These are phyloP conservation scores for Asterella californica DNA, from an alignment of 225 moss, liverwort and hornwort genomes.

Conservation along the genomic window DNA sequence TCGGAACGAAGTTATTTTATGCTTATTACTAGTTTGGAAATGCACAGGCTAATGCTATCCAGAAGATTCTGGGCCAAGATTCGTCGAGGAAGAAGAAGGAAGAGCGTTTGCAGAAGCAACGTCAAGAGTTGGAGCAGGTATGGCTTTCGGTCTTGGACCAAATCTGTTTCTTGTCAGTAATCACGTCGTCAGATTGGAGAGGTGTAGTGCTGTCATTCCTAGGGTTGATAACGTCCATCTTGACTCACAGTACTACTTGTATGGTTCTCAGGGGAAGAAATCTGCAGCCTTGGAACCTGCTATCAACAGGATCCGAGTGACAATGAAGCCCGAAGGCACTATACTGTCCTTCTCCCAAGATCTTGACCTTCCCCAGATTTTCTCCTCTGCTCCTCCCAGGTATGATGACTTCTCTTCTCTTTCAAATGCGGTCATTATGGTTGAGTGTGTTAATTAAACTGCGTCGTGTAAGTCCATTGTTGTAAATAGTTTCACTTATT, in stretches of 20 bases:
- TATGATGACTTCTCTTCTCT: slow-evolving; percentile 7
- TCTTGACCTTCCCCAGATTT: slow-evolving; percentile 67
- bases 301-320: slow-evolving; percentile 74
- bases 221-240: not conserved
- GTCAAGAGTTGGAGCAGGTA: slow-evolving; percentile 82
- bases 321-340: slow-evolving; percentile 57
- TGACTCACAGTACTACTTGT: not conserved
- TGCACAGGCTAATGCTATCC: slow-evolving; percentile 82
- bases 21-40: not conserved
- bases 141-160: not conserved
- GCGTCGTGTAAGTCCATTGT: not conserved
- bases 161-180: too few species aligned
- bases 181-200: not conserved
- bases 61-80: slow-evolving; percentile 90
- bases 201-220: not conserved
- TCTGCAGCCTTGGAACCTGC: slow-evolving; percentile 81
- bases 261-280: slow-evolving; percentile 68
- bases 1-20: not conserved
- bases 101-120: slow-evolving; percentile 81
- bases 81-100: slow-evolving; percentile 95
- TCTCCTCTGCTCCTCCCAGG: slow-evolving; percentile 48
- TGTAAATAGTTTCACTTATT: not conserved
- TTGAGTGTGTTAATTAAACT: not conserved
- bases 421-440: not conserved
- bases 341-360: slow-evolving; percentile 78